These are phyloP conservation scores for Botrytis pseudocinerea DNA, from an alignment of 2,329 filamentous ascomycete species.

Conservation along the genomic window DNA sequence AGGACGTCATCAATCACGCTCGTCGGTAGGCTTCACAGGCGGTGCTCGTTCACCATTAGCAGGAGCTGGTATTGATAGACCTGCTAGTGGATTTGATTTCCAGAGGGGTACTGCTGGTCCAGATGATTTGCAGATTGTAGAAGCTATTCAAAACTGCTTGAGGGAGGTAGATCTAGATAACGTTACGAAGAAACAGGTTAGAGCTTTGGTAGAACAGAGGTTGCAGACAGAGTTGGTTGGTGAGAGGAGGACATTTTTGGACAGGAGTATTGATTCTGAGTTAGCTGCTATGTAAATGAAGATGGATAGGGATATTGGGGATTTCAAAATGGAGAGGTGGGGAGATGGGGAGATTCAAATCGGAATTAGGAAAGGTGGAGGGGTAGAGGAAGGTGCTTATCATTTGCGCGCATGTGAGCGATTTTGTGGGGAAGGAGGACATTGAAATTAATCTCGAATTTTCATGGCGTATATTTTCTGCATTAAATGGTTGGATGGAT, in stretches of 20 bases:
- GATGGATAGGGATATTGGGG: not conserved
- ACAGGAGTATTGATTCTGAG: slow-evolving; percentile 89
- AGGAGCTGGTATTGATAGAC: slow-evolving; percentile 43
- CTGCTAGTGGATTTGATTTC: slow-evolving; percentile 62
- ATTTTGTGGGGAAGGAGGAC: not conserved
- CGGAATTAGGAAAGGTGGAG: not conserved
- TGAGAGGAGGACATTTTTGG: slow-evolving; percentile 85
- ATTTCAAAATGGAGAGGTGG: not conserved
- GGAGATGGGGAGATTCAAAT: not conserved
- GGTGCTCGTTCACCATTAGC: slow-evolving; percentile 51
- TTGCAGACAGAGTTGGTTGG: slow-evolving; percentile 85
- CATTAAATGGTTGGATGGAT: slow-evolving; percentile 12
- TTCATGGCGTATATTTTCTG: slow-evolving; percentile 11
- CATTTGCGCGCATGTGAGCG: slow-evolving; percentile 12
- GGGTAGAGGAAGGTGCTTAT: not conserved
- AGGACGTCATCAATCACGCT: slow-evolving; percentile 45
- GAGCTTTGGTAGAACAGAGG: slow-evolving; percentile 87
- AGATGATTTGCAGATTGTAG: slow-evolving; percentile 76
- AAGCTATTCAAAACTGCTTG: slow-evolving; percentile 81
- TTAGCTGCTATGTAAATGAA: slow-evolving; percentile 81
- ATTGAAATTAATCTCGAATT: slow-evolving; percentile 8
- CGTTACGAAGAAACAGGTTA: slow-evolving; percentile 98
- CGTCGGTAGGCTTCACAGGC: slow-evolving; percentile 43
- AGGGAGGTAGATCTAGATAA: slow-evolving; percentile 88
- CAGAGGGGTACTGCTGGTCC: slow-evolving; percentile 61